A percentile compares a stretch with the other conserved stretches of the same genome.
phyloP scores from a whole-genome alignment of 2,329 filamentous ascomycete species.

The Penicillium sp. region DNA sequence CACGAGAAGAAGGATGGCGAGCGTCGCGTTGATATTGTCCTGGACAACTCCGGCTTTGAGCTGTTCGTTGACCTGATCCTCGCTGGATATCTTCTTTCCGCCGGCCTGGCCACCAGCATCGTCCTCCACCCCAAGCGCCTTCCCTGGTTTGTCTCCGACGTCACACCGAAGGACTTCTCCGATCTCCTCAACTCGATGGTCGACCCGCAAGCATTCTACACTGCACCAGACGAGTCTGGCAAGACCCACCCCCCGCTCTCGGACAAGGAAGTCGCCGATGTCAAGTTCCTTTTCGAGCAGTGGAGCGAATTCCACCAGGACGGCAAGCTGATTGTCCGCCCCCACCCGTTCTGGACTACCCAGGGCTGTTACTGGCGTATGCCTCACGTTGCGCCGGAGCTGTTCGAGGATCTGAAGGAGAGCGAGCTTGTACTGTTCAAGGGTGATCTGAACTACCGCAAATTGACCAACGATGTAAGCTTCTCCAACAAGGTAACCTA shows the following conservation, averaged over 20 bases:
- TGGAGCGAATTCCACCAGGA: conserved; percentile 80
- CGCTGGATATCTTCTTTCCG: conserved; percentile 81
- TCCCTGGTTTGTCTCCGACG: conserved; percentile 98
- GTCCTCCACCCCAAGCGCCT: conserved; percentile 92
- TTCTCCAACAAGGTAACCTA: background rate
- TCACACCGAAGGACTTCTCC: conserved; percentile 79
- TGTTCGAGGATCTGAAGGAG: conserved; percentile 74
- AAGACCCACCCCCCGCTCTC: conserved; percentile 62
- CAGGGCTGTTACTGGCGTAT: conserved; percentile 86
- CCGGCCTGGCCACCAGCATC: conserved; percentile 80
- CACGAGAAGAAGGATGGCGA: conserved; percentile 60
- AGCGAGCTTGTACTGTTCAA: conserved; percentile 94
- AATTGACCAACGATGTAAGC: conserved; percentile 82
- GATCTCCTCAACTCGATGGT: conserved; percentile 79
- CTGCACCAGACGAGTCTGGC: conserved; percentile 63
- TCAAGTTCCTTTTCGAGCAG: conserved; percentile 75
- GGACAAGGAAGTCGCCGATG: conserved; percentile 63
- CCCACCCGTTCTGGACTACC: conserved; percentile 89
- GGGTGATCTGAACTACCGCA: conserved; percentile 94
- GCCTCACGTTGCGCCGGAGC: conserved; percentile 62
- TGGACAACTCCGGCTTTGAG: conserved; percentile 97
- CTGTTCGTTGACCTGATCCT: conserved; percentile 92
- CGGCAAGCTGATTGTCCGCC: conserved; percentile 76
- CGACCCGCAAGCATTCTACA: conserved; percentile 75
- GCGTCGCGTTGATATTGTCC: conserved; percentile 84